Evolutionary conservation across 768 basidiomycete genomes (phyloP), one percentile per base, ranked within the genome.

Genomic region (Russula sp.): DNA sequence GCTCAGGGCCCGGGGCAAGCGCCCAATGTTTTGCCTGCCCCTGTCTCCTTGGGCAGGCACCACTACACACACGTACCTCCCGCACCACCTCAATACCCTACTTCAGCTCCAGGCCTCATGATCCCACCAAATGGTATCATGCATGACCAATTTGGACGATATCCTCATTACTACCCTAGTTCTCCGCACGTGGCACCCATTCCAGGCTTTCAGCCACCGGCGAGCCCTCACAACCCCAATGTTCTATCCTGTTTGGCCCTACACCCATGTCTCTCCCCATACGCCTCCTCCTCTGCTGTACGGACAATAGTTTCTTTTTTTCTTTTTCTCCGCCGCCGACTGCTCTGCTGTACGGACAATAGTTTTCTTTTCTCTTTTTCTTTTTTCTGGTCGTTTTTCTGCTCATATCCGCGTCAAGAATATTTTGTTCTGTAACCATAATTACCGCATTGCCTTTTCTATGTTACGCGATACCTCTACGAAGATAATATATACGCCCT

Each of bases 301-400:
- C 46, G 53, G 57, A 64, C 52, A 36, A 22, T 64, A 59, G 52
- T 49, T 48, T 10, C 18, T 5, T 34, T 59, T 30, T 2, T 36
- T 22, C 36, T 49, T 18, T 26, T 32, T 18, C 6, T 40, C 5
- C 1, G 6, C 0, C 6, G 16, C 13, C 36, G 13, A 36, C 36
- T 36, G 36, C 36, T 36, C 36, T 8, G 36, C 36, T 36, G 11
- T 36, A 18, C 9, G 44, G 44, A 46, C 44, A 2, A 30, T 30
- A 30, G 52, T 49, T 48, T 10, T 13, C 3, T 34, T 59, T 30
- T 2, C 28, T 22, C 36, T 49, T 18, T 26, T 32, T 18, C 6
- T 40, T 30, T 2, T 30, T 30, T 30, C 28, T 30, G 36, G 11
- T 14, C 16, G 16, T 11, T 14, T 5, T 28, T 9, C 26, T 14